These are phyloP conservation scores for Arthrobotrys entomopaga DNA, from an alignment of 2,329 filamentous ascomycete genomes.

Conservation along the genomic window DNA sequence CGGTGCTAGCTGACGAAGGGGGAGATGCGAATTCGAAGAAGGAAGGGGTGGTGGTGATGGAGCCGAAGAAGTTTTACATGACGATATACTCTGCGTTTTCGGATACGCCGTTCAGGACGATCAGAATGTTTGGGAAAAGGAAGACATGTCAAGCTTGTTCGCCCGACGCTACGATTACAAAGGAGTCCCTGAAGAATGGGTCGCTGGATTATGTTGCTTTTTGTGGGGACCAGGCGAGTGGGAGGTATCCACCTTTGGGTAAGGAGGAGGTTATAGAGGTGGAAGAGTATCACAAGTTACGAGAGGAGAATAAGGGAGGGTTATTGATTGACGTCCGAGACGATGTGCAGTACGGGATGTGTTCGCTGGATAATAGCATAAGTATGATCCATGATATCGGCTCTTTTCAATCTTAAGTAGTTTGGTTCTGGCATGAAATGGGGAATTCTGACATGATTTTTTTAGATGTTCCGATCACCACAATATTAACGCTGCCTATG, in stretches of 20 bases:
- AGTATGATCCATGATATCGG: slow-evolving; percentile 63
- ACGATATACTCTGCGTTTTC: slow-evolving; percentile 69
- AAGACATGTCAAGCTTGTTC: slow-evolving; percentile 80
- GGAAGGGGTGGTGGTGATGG: slow-evolving; percentile 12
- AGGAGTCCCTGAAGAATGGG: slow-evolving; percentile 71
- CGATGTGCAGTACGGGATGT: slow-evolving; percentile 83
- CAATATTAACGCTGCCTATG: slow-evolving; percentile 37
- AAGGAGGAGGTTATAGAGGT: slow-evolving; percentile 75
- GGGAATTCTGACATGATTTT: background rate
- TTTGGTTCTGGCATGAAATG: background rate
- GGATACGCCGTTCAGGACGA: slow-evolving; percentile 73
- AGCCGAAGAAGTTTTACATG: slow-evolving; percentile 61
- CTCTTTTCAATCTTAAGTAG: slow-evolving; percentile 7
- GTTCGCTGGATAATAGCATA: slow-evolving; percentile 77
- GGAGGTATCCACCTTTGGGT: slow-evolving; percentile 69
- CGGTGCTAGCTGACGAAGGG: slow-evolving; percentile 55
- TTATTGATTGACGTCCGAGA: slow-evolving; percentile 85
- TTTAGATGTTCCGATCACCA: slow-evolving; percentile 50
- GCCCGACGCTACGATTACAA: slow-evolving; percentile 70
- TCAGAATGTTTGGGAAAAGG: slow-evolving; percentile 77
- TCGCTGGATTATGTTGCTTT: slow-evolving; percentile 86
- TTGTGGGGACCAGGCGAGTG: slow-evolving; percentile 71
- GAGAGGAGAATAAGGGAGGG: slow-evolving; percentile 61
- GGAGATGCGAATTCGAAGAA: background rate
- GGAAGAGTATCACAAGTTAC: slow-evolving; percentile 67